Conservation (phyloP, 2,329 filamentous ascomycete species). For the Talaromyces rugulosus region DNA sequence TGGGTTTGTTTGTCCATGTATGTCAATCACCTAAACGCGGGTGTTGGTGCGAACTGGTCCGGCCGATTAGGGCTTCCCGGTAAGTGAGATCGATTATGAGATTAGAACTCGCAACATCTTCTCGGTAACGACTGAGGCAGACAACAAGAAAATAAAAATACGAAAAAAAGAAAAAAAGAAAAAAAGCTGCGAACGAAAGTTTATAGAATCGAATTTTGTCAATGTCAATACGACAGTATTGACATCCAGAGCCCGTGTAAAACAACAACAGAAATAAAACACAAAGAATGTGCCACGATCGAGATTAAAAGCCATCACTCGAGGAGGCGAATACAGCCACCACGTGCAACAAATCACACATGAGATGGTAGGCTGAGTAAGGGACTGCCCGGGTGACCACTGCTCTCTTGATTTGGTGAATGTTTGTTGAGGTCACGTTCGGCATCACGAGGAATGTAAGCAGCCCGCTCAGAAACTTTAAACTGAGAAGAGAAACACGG, state of each 20-base stretch:
- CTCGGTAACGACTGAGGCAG: constrained; percentile 21
- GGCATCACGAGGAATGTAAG: constrained; percentile 2
- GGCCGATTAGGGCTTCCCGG: background rate
- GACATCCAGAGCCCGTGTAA: background rate
- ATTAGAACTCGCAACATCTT: background rate
- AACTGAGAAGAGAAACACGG: background rate
- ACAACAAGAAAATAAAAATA: background rate
- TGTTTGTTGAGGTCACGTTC: constrained; percentile 1
- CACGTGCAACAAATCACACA: constrained; percentile 5
- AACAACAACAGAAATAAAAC: background rate
- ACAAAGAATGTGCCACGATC: background rate
- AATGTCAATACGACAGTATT: background rate
- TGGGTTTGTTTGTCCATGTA: background rate
- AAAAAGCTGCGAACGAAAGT: background rate
- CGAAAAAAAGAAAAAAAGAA: background rate
- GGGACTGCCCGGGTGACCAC: constrained; percentile 7
- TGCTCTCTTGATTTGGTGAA: background rate
- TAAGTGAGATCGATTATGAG: background rate
- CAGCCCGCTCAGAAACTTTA: background rate
- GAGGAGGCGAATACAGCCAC: background rate
- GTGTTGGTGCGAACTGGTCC: background rate
- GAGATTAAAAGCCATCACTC: background rate
- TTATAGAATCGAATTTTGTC: background rate
- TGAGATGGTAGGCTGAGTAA: constrained; percentile 3
- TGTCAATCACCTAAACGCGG: background rate